Percentiles rank a stretch among this genome's conserved stretches.
Conservation (phyloP, 2,329 filamentous ascomycete genomes). For the Fusarium sp. region DNA sequence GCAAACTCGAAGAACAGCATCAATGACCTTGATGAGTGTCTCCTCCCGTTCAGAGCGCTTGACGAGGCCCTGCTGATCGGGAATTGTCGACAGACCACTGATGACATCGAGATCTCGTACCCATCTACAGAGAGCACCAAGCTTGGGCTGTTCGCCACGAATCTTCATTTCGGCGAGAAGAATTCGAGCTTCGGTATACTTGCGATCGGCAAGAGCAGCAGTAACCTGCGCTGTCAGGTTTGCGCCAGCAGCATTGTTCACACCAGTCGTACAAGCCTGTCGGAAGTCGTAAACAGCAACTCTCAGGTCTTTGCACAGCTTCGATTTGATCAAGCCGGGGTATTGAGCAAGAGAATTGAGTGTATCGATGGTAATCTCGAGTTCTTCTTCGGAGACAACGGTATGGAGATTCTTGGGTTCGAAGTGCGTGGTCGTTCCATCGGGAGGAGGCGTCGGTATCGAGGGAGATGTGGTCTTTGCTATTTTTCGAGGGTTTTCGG, state of each 20-base stretch:
- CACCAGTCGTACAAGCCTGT: conserved; percentile 75
- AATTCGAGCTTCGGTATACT: conserved; percentile 74
- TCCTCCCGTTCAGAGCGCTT: conserved; percentile 61
- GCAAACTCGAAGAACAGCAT: conserved; percentile 72
- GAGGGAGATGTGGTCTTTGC: conserved; percentile 50
- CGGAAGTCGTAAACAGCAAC: conserved; percentile 77
- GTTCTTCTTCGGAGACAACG: conserved; percentile 72
- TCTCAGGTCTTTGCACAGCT: conserved; percentile 74
- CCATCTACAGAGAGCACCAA: conserved; percentile 78
- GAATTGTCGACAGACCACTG: conserved; percentile 71
- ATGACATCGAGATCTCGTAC: conserved; percentile 78
- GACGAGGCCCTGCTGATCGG: conserved; percentile 55
- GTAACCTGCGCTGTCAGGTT: conserved; percentile 77
- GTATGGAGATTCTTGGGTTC: conserved; percentile 65
- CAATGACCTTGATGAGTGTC: conserved; percentile 71
- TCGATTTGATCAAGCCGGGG: conserved; percentile 74
- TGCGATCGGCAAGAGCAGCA: conserved; percentile 73
- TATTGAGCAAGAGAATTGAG: conserved; percentile 69
- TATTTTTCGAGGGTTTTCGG: conserved; percentile 53
- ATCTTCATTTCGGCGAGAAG: conserved; percentile 78
- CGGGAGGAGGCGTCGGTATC: conserved; percentile 53
- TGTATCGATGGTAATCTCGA: conserved; percentile 76
- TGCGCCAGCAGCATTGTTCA: conserved; percentile 70
- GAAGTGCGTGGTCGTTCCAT: conserved; percentile 48
- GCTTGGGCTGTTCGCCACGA: conserved; percentile 72